Base-by-base conservation (phyloP, 768 basidiomycete species). In the Calocybe indica region DNA sequence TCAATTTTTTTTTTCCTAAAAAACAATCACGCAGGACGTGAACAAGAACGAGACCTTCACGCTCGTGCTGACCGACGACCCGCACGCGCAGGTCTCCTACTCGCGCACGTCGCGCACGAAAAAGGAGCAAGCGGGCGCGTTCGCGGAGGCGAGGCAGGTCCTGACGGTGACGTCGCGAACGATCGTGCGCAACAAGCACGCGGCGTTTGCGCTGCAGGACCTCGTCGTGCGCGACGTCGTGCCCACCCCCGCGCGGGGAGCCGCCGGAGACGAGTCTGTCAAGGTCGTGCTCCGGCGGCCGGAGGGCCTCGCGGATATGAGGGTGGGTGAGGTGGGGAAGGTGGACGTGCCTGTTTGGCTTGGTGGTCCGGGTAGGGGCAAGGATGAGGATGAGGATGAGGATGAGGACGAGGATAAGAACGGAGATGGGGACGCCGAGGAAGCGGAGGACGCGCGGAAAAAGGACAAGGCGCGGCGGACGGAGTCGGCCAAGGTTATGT, bases 1-100 rank as follows among this genome's bases (percentile, higher is more conserved):
- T 37, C 3, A 5, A 5, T 11, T 10, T 31, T 6, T 12, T 9
- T 11, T n/a, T 22, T 31, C 30, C 13, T 22, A 10, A 34, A 39
- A 6, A 14, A 37, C 15, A 5, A 37, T 31, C 32, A 12, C 15
- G 12, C 38, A 78, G 73, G 73, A 78, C 43, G 71, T 81, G 46
- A 68, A 67, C 45, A 67, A 68, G 0, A 68, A 70, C 7, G 80
- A 81, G 42, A 70, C 63, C 33, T 83, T 84, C 64, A 58, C 61
- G 31, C 82, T 78, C 59, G 74, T 75, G 2, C 71, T 84, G 10
- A 80, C 82, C 15, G 63, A 65, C 47, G 74, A 76, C 53, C 49
- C 69, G 5, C 65, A 66, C 7, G 65, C 68, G 29, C 66, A 71
- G 50, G 65, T 78, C 37, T 68, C 67, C 41, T 81, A 82, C 59